phyloP scores from a whole-genome alignment of 441 rosid genomes.

The Hura crepitans region DNA sequence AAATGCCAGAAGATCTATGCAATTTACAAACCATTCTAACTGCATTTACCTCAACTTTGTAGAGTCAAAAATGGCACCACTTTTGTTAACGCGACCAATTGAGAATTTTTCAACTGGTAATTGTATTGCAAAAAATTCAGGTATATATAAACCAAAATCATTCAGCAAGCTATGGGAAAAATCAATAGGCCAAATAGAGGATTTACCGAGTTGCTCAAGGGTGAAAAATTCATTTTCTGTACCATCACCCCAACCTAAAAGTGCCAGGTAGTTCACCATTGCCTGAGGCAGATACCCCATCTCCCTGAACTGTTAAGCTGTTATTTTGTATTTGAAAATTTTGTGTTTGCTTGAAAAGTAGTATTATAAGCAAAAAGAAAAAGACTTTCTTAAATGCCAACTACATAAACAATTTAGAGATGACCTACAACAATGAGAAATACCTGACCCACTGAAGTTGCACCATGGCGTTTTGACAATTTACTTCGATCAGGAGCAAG shows the following conservation, averaged over 20 bases:
- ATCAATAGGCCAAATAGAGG: constrained; percentile 6
- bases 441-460: constrained; percentile 94
- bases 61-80: constrained; percentile 83
- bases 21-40: constrained; percentile 9
- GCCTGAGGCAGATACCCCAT: constrained; percentile 93
- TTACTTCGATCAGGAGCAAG: constrained; percentile 95
- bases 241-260: constrained; percentile 97
- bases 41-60: constrained; percentile 65
- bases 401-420: constrained; percentile 10
- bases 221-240: constrained; percentile 92
- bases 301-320: constrained; percentile 62
- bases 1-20: constrained; percentile 6
- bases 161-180: constrained; percentile 1
- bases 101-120: constrained; percentile 79
- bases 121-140: constrained; percentile 26
- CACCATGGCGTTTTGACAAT: constrained; percentile 91
- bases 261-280: constrained; percentile 92
- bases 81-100: constrained; percentile 80
- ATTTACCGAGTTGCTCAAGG: constrained; percentile 72
- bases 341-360: background rate
- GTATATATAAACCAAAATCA: constrained; percentile 16
- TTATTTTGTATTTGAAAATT: constrained; percentile 7
- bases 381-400: constrained; percentile 2
- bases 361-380: background rate
- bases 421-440: constrained; percentile 13